These are phyloP conservation scores for Penicillium freii DNA, from an alignment of 2,329 filamentous ascomycete species.

Conservation along the genomic window DNA sequence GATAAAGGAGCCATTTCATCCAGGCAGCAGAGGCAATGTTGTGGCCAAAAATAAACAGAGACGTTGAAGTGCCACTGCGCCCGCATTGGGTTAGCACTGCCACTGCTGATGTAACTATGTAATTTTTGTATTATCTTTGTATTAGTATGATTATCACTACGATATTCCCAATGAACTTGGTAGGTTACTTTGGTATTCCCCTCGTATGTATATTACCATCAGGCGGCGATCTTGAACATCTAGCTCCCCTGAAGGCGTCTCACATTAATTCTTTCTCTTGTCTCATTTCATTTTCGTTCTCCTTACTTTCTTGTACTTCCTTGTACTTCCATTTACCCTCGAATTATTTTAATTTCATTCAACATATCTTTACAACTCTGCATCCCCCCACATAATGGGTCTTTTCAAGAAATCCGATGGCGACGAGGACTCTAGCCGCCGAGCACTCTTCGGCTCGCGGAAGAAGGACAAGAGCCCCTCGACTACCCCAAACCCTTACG, in stretches of 20 bases:
- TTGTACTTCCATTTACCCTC: neutral
- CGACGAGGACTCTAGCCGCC: constrained; percentile 53
- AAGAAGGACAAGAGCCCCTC: constrained; percentile 56
- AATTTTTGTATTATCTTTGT: constrained; percentile 8
- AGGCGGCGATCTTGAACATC: constrained; percentile 12
- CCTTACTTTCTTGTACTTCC: neutral
- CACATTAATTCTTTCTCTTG: constrained; percentile 9
- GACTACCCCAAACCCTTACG: constrained; percentile 56
- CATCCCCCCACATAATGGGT: constrained; percentile 25
- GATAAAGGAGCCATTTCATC: constrained; percentile 24
- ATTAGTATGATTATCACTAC: neutral
- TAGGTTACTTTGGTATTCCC: neutral
- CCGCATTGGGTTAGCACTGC: constrained; percentile 21
- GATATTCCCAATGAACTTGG: neutral
- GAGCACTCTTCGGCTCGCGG: constrained; percentile 58
- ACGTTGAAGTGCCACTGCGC: constrained; percentile 16
- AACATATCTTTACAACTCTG: neutral
- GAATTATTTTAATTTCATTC: constrained; percentile 3
- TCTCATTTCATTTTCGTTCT: constrained; percentile 12
- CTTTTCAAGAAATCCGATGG: constrained; percentile 55
- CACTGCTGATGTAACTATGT: constrained; percentile 17
- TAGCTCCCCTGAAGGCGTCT: constrained; percentile 15
- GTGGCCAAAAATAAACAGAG: constrained; percentile 25
- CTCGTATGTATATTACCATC: constrained; percentile 2
- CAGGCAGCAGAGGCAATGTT: constrained; percentile 18